Evolutionary conservation across 23 red algal species (phyloP).

Genomic region (Gracilaria vermiculophylla): DNA sequence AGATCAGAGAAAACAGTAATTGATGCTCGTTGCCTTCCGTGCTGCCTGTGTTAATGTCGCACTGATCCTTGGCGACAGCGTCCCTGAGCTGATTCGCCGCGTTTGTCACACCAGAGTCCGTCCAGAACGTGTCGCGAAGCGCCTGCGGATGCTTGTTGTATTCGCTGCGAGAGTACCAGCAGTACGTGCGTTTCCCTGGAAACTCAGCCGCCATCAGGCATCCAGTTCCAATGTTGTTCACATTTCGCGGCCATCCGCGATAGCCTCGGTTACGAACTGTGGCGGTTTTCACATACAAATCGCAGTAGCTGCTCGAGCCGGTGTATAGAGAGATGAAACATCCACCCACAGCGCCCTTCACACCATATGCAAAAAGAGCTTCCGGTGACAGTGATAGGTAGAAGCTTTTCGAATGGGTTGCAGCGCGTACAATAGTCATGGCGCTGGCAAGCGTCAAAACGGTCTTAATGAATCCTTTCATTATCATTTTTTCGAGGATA

Average conservation of each 20-base stretch:
- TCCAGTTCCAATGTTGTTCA: constrained; percentile 1
- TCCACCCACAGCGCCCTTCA: neutral
- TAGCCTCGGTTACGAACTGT: neutral
- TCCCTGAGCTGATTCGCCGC: neutral
- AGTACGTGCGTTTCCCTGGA: neutral
- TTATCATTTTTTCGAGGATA: too few relatives aligned
- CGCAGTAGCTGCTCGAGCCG: neutral
- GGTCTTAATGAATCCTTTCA: too few relatives aligned
- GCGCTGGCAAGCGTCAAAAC: neutral
- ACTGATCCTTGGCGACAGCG: neutral
- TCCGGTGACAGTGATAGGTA: neutral
- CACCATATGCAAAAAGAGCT: neutral
- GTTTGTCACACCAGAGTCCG: neutral
- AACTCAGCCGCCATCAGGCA: neutral
- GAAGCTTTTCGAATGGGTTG: neutral
- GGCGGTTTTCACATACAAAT: neutral
- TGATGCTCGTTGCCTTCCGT: too few relatives aligned
- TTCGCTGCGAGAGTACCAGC: neutral
- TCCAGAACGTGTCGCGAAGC: neutral
- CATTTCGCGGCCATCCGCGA: constrained; percentile 4
- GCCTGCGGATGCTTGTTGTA: neutral
- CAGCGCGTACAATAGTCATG: neutral
- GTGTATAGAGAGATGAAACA: neutral
- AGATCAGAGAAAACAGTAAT: too few relatives aligned
- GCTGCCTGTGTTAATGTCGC: too few relatives aligned